Conservation (phyloP, 495 filamentous ascomycete species). For the Neurospora terricola region DNA sequence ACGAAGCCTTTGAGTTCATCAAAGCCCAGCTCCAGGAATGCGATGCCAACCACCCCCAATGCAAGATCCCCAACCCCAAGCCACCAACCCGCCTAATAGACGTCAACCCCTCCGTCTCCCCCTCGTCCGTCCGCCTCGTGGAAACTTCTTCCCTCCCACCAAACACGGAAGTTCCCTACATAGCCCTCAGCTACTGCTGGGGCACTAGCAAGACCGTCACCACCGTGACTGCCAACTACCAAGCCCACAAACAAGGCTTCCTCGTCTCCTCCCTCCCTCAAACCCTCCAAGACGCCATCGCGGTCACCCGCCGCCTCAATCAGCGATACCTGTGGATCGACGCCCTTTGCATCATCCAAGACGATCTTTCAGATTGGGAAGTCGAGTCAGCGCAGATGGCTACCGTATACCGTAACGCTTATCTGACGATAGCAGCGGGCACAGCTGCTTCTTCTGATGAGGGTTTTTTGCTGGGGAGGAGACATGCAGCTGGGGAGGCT, state of each 20-base stretch:
- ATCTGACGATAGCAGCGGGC: slow-evolving; percentile 2
- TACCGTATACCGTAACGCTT: slow-evolving; percentile 4
- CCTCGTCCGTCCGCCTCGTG: not conserved
- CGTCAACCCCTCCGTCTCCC: not conserved
- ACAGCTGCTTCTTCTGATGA: not conserved
- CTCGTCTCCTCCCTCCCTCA: not conserved
- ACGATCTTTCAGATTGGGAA: slow-evolving; percentile 1
- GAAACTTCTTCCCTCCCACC: not conserved
- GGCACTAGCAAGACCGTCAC: slow-evolving; percentile 1
- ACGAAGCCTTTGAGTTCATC: not conserved
- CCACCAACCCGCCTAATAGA: not conserved
- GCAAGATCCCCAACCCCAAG: not conserved
- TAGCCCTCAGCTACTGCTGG: slow-evolving; percentile 13
- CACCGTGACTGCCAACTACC: not conserved
- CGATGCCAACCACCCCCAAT: not conserved
- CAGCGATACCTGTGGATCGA: slow-evolving; percentile 20
- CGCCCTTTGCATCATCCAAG: slow-evolving; percentile 16
- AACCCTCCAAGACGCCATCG: slow-evolving; percentile 19
- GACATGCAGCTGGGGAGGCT: not conserved
- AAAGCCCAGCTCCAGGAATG: not conserved
- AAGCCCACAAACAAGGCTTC: not conserved
- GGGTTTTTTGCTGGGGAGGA: slow-evolving; percentile 2
- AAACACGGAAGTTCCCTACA: not conserved
- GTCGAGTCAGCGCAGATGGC: slow-evolving; percentile 5
- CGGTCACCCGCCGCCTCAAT: slow-evolving; percentile 4